phyloP scores from a whole-genome alignment of 352 stramenopile genomes.

The Globisporangium emineosum region DNA sequence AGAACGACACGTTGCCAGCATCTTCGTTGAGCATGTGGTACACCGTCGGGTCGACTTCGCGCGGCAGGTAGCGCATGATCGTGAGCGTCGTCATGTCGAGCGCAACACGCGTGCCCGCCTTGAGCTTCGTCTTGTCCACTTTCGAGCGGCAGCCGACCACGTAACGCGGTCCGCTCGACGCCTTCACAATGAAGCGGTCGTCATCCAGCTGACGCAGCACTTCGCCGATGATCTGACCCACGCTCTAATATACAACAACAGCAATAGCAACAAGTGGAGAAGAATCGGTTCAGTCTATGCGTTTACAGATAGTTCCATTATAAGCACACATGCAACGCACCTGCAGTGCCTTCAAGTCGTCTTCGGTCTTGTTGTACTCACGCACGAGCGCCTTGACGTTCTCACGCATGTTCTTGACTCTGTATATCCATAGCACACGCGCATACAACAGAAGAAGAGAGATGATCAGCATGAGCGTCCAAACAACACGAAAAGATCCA shows the following conservation, averaged over 20 bases:
- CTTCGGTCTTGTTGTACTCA: conserved; percentile 99
- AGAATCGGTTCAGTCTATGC: background rate
- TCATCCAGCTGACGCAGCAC: conserved; percentile 97
- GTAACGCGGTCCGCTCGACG: conserved; percentile 96
- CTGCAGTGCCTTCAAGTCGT: conserved; percentile 95
- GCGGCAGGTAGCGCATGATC: conserved; percentile 98
- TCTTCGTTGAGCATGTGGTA: conserved; percentile 99
- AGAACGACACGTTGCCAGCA: conserved; percentile 96
- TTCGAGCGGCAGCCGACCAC: conserved; percentile 97
- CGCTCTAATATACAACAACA: conserved; percentile 62
- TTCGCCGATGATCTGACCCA: conserved; percentile 99
- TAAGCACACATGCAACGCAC: conserved; percentile 20
- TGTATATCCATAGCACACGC: conserved; percentile 17
- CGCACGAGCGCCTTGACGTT: conserved; percentile 94
- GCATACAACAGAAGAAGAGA: background rate
- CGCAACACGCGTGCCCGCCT: conserved; percentile 96
- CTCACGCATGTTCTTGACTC: conserved; percentile 96
- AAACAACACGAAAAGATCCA: conserved; percentile 1
- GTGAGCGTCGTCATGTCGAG: conserved; percentile 99
- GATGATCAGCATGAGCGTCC: background rate
- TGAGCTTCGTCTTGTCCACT: conserved; percentile 94
- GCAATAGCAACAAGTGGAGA: conserved; percentile 19
- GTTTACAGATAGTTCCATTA: background rate
- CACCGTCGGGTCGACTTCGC: conserved; percentile 98
- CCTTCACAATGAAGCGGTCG: conserved; percentile 99